Base-by-base conservation (phyloP, 176 grass and related monocot genomes). In the Carex myosuroides region DNA sequence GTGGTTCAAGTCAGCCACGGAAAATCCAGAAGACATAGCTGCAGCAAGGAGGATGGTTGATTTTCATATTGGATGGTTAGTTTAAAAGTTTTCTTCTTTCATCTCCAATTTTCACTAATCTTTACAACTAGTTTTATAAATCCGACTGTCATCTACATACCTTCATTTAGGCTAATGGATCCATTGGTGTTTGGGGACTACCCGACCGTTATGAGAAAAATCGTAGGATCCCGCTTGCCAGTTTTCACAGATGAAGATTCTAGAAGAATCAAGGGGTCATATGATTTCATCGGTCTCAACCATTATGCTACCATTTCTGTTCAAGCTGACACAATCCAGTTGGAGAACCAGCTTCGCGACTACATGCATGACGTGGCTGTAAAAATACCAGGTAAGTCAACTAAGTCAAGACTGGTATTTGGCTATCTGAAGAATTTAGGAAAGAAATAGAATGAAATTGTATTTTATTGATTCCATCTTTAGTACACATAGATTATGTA, bases 11-110 rank as follows among this genome's bases (percentile, higher is more conserved):
- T 78, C 90, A 29, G 67, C 54, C 42, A 92, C 84, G 16, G 9
- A 72, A 41, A 64, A 86, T 13, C 8, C 83, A 1, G 26, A 83
- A 58, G 94, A 94, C 16, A 84, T 81, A 61, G 85, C 85, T 48
- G 92, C 94, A 8, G 88, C 90, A 54, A 71, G 14, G 13, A 89
- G 92, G 85, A 87, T 87, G 41, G 82, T 91, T 5, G 92, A 94
- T 30, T 97, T 97, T 59, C 92, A 92, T 32, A 68, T 94, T 13
- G 92, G 94, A 85, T 94, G 90, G 94, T 94, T 35, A 57, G 90
- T 79, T 18, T 48, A 61, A 8, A 21, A n/a, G 0, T 58, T 56
- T 56, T 52, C 18, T 81, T 50, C 18, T 81, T 50, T 46, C 42
- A 37, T 59, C 1, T 80, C 8, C 57, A 17, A 50, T 73, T 57